Evolutionary conservation across 441 rosid species (phyloP).

Genomic region (Erodium texanum): DNA sequence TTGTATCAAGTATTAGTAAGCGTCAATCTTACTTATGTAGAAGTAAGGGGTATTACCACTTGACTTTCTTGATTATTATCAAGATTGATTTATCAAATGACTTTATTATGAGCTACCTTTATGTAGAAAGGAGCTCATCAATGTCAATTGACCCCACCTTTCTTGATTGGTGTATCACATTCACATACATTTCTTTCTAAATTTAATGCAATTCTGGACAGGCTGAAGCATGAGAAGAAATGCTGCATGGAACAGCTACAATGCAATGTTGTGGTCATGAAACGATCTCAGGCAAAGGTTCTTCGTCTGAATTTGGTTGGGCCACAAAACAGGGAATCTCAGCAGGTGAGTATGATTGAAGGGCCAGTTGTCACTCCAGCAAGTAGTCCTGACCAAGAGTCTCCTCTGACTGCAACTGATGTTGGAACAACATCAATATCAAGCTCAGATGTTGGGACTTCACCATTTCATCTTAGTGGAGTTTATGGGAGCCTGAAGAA

Average conservation of each 20-base stretch:
- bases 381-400: slow-evolving; percentile 91
- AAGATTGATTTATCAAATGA: too few species aligned
- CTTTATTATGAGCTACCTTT: too few species aligned
- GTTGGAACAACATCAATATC: slow-evolving; percentile 90
- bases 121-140: too few species aligned
- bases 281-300: slow-evolving; percentile 79
- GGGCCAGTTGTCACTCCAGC: slow-evolving; percentile 86
- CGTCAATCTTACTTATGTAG: too few species aligned
- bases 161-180: too few species aligned
- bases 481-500: slow-evolving; percentile 53
- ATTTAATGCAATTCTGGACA: slow-evolving; percentile 17
- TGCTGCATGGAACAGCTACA: slow-evolving; percentile 80
- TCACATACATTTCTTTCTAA: too few species aligned
- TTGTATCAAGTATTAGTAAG: too few species aligned
- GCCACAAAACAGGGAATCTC: slow-evolving; percentile 42
- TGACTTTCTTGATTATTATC: too few species aligned
- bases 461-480: slow-evolving; percentile 63
- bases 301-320: slow-evolving; percentile 91
- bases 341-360: slow-evolving; percentile 37
- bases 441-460: slow-evolving; percentile 84
- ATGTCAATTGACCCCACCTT: too few species aligned
- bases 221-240: slow-evolving; percentile 75
- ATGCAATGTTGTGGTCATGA: slow-evolving; percentile 93
- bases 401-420: slow-evolving; percentile 42
- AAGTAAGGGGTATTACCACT: too few species aligned